These are phyloP conservation scores for Tulasnella calospora DNA, from an alignment of 768 basidiomycete genomes.

Conservation along the genomic window DNA sequence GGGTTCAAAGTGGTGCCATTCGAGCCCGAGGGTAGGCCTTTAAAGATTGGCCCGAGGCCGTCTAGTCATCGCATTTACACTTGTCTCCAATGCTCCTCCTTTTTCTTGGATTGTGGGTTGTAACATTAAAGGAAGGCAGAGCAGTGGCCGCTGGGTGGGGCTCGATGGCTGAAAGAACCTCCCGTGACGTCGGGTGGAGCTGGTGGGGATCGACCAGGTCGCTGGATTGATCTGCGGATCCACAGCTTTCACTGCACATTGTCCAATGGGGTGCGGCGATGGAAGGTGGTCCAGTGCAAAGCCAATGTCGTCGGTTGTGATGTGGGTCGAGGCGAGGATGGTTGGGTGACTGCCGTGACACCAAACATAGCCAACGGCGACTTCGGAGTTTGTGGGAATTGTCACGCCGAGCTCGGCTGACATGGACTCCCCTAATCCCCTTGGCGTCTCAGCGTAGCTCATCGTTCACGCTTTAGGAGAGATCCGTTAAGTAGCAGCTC, in stretches of 20 bases:
- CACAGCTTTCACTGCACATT: not conserved
- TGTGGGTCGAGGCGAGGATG: not conserved
- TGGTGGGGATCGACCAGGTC: not conserved
- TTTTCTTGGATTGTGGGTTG: not conserved
- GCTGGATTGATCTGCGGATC: not conserved
- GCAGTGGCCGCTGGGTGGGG: not conserved
- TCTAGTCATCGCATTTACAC: not conserved
- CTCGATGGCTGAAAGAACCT: not conserved
- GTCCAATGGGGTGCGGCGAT: not conserved
- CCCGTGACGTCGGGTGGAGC: slow-evolving; percentile 1
- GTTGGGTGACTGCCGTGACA: not conserved
- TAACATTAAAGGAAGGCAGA: not conserved
- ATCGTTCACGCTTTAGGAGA: too few species aligned
- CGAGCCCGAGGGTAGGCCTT: not conserved
- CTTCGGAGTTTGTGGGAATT: not conserved
- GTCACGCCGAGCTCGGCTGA: not conserved
- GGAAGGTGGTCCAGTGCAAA: not conserved
- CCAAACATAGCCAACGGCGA: not conserved
- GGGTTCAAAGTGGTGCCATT: not conserved
- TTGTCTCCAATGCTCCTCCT: not conserved
- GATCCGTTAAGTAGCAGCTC: too few species aligned
- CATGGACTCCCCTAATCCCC: not conserved
- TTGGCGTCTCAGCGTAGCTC: not conserved
- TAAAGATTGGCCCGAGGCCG: not conserved
- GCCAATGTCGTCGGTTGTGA: not conserved